A percentile compares a stretch with the other conserved stretches of the same genome.
Conservation (phyloP, 83 land plant species). For the Thuja plicata region DNA sequence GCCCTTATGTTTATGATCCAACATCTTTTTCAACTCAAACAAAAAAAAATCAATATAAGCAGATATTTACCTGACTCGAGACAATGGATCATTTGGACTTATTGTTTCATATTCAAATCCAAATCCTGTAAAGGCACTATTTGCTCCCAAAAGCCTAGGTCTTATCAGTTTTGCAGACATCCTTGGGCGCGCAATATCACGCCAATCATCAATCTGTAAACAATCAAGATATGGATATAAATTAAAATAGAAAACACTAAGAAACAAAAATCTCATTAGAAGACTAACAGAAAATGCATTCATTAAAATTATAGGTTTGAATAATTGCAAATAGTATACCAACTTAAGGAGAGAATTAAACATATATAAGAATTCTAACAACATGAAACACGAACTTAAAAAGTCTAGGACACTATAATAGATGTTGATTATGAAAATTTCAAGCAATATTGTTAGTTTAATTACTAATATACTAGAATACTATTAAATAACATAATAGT, state of each 20-base stretch:
- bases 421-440: not conserved
- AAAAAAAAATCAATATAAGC: not conserved
- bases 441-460: not conserved
- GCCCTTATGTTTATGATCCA: not conserved
- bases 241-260: not conserved
- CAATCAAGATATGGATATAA: slow-evolving; percentile 6
- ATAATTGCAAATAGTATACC: not conserved
- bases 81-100: slow-evolving; percentile 45
- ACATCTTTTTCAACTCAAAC: not conserved
- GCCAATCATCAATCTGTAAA: slow-evolving; percentile 93
- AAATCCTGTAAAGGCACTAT: slow-evolving; percentile 74
- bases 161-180: slow-evolving; percentile 55
- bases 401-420: not conserved
- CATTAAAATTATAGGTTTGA: not conserved
- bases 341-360: not conserved
- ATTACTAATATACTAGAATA: not conserved
- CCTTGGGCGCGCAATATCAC: slow-evolving; percentile 82
- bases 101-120: slow-evolving; percentile 79
- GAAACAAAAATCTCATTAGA: not conserved
- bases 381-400: not conserved
- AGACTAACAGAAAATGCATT: not conserved
- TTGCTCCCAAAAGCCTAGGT: slow-evolving; percentile 64
- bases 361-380: not conserved
- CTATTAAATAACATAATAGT: no score
- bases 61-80: slow-evolving; percentile 38